phyloP scores from a whole-genome alignment of 1,139 yeast species.

The Zygoascus hellenicus region DNA sequence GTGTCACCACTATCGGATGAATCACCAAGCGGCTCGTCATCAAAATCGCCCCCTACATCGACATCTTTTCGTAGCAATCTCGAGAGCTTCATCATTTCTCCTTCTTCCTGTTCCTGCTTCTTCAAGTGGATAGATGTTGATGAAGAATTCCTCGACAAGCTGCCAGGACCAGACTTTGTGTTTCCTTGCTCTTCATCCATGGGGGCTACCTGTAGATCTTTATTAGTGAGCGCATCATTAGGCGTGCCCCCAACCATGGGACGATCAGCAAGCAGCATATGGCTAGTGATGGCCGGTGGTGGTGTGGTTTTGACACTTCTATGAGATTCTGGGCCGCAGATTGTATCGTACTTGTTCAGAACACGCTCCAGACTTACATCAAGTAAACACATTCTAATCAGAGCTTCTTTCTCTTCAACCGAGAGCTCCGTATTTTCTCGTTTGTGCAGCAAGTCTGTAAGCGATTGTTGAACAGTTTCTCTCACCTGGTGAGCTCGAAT shows the following conservation, averaged over 20 bases:
- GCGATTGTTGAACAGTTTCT: constrained; percentile 23
- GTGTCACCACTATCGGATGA: background rate
- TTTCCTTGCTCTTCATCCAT: constrained; percentile 11
- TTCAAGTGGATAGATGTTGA: constrained; percentile 38
- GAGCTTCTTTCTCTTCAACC: constrained; percentile 24
- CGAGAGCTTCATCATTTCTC: constrained; percentile 83
- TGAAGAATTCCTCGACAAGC: constrained; percentile 22
- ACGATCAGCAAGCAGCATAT: constrained; percentile 7
- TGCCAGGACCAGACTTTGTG: constrained; percentile 9
- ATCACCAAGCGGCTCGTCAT: background rate
- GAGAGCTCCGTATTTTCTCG: constrained; percentile 19
- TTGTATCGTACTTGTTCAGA: constrained; percentile 22
- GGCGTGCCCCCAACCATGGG: constrained; percentile 8
- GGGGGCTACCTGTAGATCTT: constrained; percentile 24
- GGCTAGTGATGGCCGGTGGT: constrained; percentile 2
- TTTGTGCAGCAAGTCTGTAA: constrained; percentile 26
- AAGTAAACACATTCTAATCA: constrained; percentile 32
- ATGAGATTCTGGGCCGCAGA: background rate
- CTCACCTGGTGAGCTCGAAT: constrained; percentile 28
- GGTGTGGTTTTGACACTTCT: background rate
- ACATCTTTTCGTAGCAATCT: constrained; percentile 17
- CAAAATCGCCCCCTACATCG: background rate
- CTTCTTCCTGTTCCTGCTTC: constrained; percentile 83
- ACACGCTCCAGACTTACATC: constrained; percentile 31
- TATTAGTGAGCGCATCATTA: constrained; percentile 13